Evolutionary conservation across 1,284 basidiomycete species (phyloP).

Genomic region (Apiotrichum siamense): DNA sequence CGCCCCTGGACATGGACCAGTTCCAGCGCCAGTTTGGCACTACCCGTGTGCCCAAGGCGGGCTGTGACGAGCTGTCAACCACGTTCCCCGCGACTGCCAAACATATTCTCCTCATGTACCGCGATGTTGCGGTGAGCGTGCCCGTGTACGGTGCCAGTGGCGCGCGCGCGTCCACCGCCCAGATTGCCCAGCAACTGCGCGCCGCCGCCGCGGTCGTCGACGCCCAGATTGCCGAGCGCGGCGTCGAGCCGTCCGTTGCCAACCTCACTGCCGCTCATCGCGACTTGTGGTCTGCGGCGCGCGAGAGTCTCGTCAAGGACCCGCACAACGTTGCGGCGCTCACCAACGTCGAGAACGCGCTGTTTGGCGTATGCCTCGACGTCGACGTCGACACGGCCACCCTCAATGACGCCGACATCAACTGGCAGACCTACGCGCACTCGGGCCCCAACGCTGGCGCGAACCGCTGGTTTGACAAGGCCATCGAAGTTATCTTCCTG

Average conservation of each 20-base stretch:
- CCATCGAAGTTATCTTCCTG: slow-evolving; percentile 13
- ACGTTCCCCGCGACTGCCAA: slow-evolving; percentile 1
- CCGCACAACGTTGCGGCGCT: slow-evolving; percentile 4
- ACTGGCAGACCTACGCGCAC: slow-evolving; percentile 9
- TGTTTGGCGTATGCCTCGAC: slow-evolving; percentile 13
- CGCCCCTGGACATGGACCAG: slow-evolving; percentile 14
- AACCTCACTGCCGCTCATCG: slow-evolving; percentile 13
- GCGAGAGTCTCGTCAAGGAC: slow-evolving; percentile 5
- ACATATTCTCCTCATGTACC: slow-evolving; percentile 12
- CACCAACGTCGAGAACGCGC: slow-evolving; percentile 2
- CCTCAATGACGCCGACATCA: not conserved
- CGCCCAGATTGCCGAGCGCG: not conserved
- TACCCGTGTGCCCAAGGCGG: slow-evolving; percentile 10
- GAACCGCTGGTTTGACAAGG: slow-evolving; percentile 17
- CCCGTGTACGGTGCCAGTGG: slow-evolving; percentile 5
- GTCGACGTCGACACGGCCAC: slow-evolving; percentile 8
- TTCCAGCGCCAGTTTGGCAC: slow-evolving; percentile 16
- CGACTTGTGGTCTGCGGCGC: slow-evolving; percentile 9
- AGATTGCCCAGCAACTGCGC: slow-evolving; percentile 10
- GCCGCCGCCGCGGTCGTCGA: not conserved
- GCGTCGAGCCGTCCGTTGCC: slow-evolving; percentile 4
- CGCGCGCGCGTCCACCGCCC: slow-evolving; percentile 4
- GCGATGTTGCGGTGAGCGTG: slow-evolving; percentile 4
- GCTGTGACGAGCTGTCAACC: slow-evolving; percentile 3
- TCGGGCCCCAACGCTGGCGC: slow-evolving; percentile 1